These are phyloP conservation scores for Pyrus bretschneideri DNA, from an alignment of 306 rosid genomes.

Conservation along the genomic window DNA sequence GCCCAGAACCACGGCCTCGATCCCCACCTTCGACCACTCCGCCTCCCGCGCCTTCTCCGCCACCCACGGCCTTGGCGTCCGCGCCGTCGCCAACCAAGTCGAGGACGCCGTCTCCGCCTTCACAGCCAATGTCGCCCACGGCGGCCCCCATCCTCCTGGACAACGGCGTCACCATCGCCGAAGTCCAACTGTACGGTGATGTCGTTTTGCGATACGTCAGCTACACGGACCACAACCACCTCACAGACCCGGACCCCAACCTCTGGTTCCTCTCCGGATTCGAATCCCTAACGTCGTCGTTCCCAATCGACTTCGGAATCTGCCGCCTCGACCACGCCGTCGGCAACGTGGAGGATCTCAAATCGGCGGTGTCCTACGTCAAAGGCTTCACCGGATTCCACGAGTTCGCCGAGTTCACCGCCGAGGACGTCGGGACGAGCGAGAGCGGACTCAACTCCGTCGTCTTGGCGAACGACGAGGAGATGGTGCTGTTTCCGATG, in stretches of 20 bases:
- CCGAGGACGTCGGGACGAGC: conserved; percentile 82
- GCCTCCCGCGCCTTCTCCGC: conserved; percentile 50
- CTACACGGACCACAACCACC: conserved; percentile 17
- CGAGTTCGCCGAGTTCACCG: conserved; percentile 93
- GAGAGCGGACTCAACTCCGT: conserved; percentile 85
- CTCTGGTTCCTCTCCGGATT: conserved; percentile 64
- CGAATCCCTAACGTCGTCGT: conserved; percentile 39
- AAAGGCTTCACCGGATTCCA: conserved; percentile 69
- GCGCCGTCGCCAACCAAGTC: conserved; percentile 70
- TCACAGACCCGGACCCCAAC: conserved; percentile 19
- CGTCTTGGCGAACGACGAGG: conserved; percentile 72
- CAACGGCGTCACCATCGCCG: conserved; percentile 38
- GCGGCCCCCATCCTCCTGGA: conserved; percentile 49
- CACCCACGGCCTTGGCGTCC: conserved; percentile 71
- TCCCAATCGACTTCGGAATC: conserved; percentile 59
- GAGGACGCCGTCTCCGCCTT: conserved; percentile 62
- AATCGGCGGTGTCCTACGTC: conserved; percentile 38
- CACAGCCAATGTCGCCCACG: conserved; percentile 47
- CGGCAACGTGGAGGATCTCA: conserved; percentile 69
- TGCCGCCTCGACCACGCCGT: conserved; percentile 85
- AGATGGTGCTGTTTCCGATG: conserved; percentile 66
- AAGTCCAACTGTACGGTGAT: conserved; percentile 76
- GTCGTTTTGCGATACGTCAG: conserved; percentile 81
- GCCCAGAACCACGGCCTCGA: conserved; percentile 35
- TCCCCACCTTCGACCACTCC: conserved; percentile 52